A percentile compares a stretch with the other conserved stretches of the same genome.
These are phyloP conservation scores for Lavandula angustifolia DNA, from an alignment of 257 asterid species.

Conservation along the genomic window DNA sequence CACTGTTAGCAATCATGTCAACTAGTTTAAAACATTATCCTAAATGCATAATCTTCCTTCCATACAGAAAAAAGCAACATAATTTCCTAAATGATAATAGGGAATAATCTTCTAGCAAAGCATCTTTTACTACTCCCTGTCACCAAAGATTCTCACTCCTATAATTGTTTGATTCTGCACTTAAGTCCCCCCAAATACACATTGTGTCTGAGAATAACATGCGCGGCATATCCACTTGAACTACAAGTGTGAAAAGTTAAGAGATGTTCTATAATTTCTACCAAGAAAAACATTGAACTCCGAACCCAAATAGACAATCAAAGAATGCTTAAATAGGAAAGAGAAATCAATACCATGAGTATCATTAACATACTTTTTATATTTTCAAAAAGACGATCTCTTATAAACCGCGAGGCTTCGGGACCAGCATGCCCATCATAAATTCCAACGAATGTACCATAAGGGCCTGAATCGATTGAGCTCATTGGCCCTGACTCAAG, in stretches of 20 bases:
- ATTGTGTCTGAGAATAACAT: conserved; percentile 20
- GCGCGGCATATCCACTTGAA: conserved; percentile 7
- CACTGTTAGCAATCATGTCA: no score
- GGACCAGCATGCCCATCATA: conserved; percentile 93
- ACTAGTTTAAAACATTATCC: conserved; percentile 33
- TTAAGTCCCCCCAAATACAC: background rate
- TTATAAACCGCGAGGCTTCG: conserved; percentile 61
- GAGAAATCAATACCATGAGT: background rate
- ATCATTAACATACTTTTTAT: conserved; percentile 21
- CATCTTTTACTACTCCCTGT: conserved; percentile 31
- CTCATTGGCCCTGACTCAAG: conserved; percentile 80
- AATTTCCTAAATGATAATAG: conserved; percentile 22
- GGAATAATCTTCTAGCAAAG: conserved; percentile 34
- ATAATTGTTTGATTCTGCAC: conserved; percentile 7
- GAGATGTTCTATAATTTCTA: conserved; percentile 12
- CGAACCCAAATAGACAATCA: no score
- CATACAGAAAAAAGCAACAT: conserved; percentile 1
- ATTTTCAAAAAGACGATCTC: conserved; percentile 57
- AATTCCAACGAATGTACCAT: conserved; percentile 80
- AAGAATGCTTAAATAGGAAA: conserved; percentile 12
- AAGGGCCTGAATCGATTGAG: conserved; percentile 45
- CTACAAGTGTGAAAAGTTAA: conserved; percentile 5
- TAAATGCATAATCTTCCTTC: conserved; percentile 24
- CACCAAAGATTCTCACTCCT: conserved; percentile 30
- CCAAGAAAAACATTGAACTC: background rate